Base-by-base conservation (phyloP, 2,329 filamentous ascomycete genomes). In the Fusarium sp. region DNA sequence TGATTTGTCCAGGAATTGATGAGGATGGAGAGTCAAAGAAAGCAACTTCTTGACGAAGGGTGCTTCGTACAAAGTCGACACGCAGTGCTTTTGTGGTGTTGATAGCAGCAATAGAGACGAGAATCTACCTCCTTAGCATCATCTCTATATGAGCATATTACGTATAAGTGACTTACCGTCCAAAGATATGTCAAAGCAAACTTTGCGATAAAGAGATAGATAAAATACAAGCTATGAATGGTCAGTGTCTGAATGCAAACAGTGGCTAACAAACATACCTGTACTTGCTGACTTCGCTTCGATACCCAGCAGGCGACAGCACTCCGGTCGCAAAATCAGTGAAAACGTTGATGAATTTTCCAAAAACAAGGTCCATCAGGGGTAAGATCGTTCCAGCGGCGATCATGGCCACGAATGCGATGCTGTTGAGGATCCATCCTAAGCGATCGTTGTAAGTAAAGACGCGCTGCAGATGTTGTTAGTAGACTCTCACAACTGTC, bases 321-420 rank as follows among this genome's bases (percentile, higher is more conserved):
- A 78, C 54, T 19, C 84, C 84, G 0, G 80, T 80, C 62, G 87
- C 87, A 76, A 90, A 91, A n/a, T 82, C 79, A 58, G 85, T 88
- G 73, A 91, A 90, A 14, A 84, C 81, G 12, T 86, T 86, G 49
- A 90, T 84, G 38, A 87, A 84, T 41, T 80, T 79, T 72, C 88
- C 88, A 76, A 90, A 89, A 11, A 90, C 82, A 42, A 91, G 81
- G 41, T 89, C 88, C 87, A 91, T 90, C 38, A 90, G 73, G 0
- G 88, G 88, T 11, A 88, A 72, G 16, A 80, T 73, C 5, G 78
- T 78, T 48, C 83, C 83, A 2, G 82, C 72, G 12, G 76, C 80
- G 23, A 84, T 73, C 79, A 83, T 82, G 66, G 78, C 80, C 23
- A 82, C 15, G 21, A 82, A 70, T 27, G 83, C 81, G 23, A 82